Evolutionary conservation across 768 basidiomycete species (phyloP).

Genomic region (Auriscalpium vulgare): DNA sequence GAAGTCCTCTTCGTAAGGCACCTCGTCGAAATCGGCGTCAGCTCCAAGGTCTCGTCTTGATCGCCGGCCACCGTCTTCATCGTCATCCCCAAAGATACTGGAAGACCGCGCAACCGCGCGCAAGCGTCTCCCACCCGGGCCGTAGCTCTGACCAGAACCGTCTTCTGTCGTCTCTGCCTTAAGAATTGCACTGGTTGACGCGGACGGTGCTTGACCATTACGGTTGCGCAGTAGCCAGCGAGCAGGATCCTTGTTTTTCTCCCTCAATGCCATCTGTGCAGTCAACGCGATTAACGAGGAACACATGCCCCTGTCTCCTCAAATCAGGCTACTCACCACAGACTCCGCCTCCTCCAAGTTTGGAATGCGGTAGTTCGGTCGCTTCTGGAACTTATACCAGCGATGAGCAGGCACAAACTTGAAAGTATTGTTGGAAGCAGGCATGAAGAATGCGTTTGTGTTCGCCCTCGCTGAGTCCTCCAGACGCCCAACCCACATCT

Average conservation of each 20-base stretch:
- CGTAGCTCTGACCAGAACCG: conserved; percentile 47
- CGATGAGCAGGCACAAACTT: conserved; percentile 82
- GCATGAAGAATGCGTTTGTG: conserved; percentile 80
- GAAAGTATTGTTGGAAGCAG: conserved; percentile 72
- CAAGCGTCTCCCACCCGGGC: conserved; percentile 59
- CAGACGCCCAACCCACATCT: conserved; percentile 77
- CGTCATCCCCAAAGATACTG: conserved; percentile 40
- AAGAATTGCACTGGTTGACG: conserved; percentile 59
- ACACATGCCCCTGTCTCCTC: conserved; percentile 18
- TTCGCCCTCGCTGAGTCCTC: conserved; percentile 67
- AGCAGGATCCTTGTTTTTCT: conserved; percentile 70
- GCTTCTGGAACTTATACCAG: conserved; percentile 92
- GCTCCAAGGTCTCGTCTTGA: conserved; percentile 55
- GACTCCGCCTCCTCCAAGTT: conserved; percentile 61
- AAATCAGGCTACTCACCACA: conserved; percentile 36
- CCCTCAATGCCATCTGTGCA: conserved; percentile 40
- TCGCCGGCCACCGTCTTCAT: conserved; percentile 40
- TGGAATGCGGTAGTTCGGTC: conserved; percentile 64
- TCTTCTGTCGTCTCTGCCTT: conserved; percentile 53
- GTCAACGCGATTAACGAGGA: conserved; percentile 17
- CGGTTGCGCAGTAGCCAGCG: conserved; percentile 60
- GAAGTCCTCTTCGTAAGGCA: conserved; percentile 76
- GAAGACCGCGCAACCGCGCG: conserved; percentile 63
- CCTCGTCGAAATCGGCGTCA: conserved; percentile 79
- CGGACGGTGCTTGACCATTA: conserved; percentile 50